A percentile compares a stretch with the other conserved stretches of the same genome.
phyloP scores from a whole-genome alignment of 371 early-diverging fungal species.

The Rhizomucor miehei region DNA sequence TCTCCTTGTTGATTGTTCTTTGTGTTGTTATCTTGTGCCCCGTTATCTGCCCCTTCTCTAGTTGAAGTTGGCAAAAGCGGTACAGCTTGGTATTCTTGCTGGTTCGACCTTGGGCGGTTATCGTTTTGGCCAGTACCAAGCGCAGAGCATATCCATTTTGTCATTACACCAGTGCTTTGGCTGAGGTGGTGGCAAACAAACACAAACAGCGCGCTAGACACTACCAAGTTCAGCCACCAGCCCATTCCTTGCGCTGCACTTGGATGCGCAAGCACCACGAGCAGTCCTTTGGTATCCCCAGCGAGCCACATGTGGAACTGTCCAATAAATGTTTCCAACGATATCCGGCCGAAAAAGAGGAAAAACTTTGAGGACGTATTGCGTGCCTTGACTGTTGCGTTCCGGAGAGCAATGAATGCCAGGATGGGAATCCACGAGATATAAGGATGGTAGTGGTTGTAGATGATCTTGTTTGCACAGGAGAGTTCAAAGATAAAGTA shows the following conservation, averaged over 20 bases:
- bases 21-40: neutral
- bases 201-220: conserved; percentile 56
- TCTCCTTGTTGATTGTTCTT: neutral
- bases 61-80: neutral
- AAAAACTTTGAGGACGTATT: conserved; percentile 52
- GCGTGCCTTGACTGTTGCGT: conserved; percentile 51
- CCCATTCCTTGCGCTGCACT: conserved; percentile 31
- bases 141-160: conserved; percentile 29
- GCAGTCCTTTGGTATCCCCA: conserved; percentile 66
- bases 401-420: conserved; percentile 67
- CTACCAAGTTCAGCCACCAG: conserved; percentile 57
- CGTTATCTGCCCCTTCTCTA: neutral
- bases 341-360: conserved; percentile 61
- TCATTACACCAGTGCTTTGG: conserved; percentile 49
- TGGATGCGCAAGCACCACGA: conserved; percentile 40
- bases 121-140: neutral
- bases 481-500: conserved; percentile 54
- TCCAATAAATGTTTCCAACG: conserved; percentile 75
- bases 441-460: conserved; percentile 63
- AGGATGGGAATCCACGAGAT: conserved; percentile 62
- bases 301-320: conserved; percentile 82
- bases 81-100: neutral
- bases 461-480: conserved; percentile 43
- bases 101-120: neutral
- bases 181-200: conserved; percentile 51